phyloP scores from a whole-genome alignment of 2,329 filamentous ascomycete species.

The Trichophyton benhamiae region DNA sequence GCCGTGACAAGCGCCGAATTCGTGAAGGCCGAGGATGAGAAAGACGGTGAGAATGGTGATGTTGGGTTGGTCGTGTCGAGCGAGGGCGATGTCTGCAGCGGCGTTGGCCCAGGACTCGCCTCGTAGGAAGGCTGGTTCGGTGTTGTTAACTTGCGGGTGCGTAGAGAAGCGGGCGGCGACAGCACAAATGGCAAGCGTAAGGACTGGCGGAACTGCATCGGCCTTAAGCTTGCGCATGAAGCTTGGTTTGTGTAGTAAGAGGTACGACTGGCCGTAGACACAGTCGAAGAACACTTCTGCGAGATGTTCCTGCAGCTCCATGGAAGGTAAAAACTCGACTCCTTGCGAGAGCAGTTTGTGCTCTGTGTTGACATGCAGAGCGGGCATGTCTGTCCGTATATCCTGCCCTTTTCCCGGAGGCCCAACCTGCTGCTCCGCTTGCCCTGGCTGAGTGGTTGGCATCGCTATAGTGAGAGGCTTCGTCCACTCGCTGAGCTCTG shows the following conservation, averaged over 20 bases:
- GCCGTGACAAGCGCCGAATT: constrained; percentile 94
- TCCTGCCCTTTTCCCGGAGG: constrained; percentile 16
- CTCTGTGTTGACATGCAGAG: constrained; percentile 57
- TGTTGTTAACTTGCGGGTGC: constrained; percentile 64
- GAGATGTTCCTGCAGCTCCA: constrained; percentile 84
- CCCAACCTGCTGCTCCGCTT: constrained; percentile 32
- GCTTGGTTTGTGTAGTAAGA: constrained; percentile 88
- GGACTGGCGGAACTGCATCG: constrained; percentile 71
- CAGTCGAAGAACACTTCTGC: constrained; percentile 93
- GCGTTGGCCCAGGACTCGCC: constrained; percentile 84
- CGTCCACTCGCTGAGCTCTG: constrained; percentile 72
- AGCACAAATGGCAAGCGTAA: constrained; percentile 87
- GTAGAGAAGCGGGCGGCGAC: constrained; percentile 90
- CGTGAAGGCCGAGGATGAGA: constrained; percentile 76
- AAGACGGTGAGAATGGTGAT: constrained; percentile 91
- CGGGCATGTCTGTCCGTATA: constrained; percentile 34
- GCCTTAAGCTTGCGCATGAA: constrained; percentile 75
- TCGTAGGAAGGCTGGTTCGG: constrained; percentile 67
- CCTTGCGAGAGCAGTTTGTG: constrained; percentile 70
- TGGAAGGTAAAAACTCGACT: constrained; percentile 64
- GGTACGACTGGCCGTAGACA: constrained; percentile 89
- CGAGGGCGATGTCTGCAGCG: constrained; percentile 76
- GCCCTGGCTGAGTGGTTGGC: not conserved
- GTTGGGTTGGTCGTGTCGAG: constrained; percentile 85
- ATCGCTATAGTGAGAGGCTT: constrained; percentile 23